A percentile compares a stretch with the other conserved stretches of the same genome.
phyloP scores from a whole-genome alignment of 1,139 yeast genomes.

The Taphrina communis region DNA sequence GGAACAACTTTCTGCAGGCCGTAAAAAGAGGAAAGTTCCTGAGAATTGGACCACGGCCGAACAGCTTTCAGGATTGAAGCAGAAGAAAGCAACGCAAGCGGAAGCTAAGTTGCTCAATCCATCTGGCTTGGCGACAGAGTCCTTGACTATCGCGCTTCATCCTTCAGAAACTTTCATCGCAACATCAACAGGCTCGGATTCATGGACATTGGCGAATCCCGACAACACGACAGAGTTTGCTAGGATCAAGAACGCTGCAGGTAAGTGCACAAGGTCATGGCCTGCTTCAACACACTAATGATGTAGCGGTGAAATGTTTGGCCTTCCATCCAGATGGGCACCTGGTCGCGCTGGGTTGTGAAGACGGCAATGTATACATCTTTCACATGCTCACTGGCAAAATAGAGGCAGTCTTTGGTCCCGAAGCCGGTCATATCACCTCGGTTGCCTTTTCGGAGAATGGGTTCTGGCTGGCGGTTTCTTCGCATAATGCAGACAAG shows the following conservation, averaged over 20 bases:
- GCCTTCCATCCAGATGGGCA: conserved; percentile 71
- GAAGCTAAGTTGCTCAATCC: conserved; percentile 8
- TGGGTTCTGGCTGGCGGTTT: conserved; percentile 67
- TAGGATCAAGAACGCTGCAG: conserved; percentile 1
- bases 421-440: conserved; percentile 50
- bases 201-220: conserved; percentile 21
- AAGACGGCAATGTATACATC: conserved; percentile 55
- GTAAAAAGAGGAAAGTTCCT: conserved; percentile 43
- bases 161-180: conserved; percentile 41
- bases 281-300: background rate
- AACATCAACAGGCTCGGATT: conserved; percentile 10
- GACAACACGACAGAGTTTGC: conserved; percentile 14
- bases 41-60: conserved; percentile 42
- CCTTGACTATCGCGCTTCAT: conserved; percentile 36
- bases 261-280: background rate
- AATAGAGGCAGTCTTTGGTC: conserved; percentile 54
- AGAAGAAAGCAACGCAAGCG: conserved; percentile 4
- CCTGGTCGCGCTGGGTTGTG: conserved; percentile 60
- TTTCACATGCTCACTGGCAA: conserved; percentile 57
- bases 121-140: background rate
- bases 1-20: conserved; percentile 31
- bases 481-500: conserved; percentile 48
- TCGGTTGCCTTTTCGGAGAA: conserved; percentile 65
- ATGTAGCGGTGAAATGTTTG: conserved; percentile 50
- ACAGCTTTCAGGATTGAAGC: conserved; percentile 9